These are phyloP conservation scores for Xylariaceae sp. DNA, from an alignment of 2,329 filamentous ascomycete genomes.

Conservation along the genomic window DNA sequence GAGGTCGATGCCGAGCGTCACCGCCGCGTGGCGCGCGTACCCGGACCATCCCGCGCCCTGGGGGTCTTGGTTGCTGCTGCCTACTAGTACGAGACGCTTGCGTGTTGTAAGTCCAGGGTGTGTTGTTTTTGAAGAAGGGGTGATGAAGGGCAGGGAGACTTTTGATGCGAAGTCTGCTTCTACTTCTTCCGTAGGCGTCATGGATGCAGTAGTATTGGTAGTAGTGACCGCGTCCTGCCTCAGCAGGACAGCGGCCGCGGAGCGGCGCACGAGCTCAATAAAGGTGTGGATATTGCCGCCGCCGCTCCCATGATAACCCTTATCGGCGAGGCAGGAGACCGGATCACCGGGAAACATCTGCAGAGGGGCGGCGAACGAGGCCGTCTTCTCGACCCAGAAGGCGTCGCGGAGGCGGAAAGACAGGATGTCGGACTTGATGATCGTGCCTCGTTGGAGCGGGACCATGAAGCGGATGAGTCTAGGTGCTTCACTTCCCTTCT, in stretches of 20 bases:
- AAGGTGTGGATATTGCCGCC: too few species aligned
- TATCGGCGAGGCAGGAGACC: too few species aligned
- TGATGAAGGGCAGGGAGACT: constrained; percentile 21
- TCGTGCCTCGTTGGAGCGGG: constrained; percentile 18
- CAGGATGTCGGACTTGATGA: constrained; percentile 24
- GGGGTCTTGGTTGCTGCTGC: constrained; percentile 23
- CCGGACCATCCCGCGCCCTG: constrained; percentile 23
- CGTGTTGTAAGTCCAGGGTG: constrained; percentile 9
- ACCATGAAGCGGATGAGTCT: too few species aligned
- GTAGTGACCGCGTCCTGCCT: constrained; percentile 1
- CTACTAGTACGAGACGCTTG: constrained; percentile 23
- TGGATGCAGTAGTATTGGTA: too few species aligned
- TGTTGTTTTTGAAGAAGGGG: not conserved
- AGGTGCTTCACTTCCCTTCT: too few species aligned
- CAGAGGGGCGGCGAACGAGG: constrained; percentile 20
- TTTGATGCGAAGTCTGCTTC: constrained; percentile 22
- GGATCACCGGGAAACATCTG: constrained; percentile 18
- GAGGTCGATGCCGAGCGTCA: constrained; percentile 22
- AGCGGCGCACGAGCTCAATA: too few species aligned
- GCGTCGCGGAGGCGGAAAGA: constrained; percentile 21
- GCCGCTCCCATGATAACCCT: too few species aligned
- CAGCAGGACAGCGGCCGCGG: too few species aligned
- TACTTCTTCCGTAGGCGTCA: constrained; percentile 7
- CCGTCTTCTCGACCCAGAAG: constrained; percentile 15
- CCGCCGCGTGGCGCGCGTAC: constrained; percentile 21